Evolutionary conservation across 2,329 filamentous ascomycete genomes (phyloP).

Genomic region (Stachybotrys chartarum): DNA sequence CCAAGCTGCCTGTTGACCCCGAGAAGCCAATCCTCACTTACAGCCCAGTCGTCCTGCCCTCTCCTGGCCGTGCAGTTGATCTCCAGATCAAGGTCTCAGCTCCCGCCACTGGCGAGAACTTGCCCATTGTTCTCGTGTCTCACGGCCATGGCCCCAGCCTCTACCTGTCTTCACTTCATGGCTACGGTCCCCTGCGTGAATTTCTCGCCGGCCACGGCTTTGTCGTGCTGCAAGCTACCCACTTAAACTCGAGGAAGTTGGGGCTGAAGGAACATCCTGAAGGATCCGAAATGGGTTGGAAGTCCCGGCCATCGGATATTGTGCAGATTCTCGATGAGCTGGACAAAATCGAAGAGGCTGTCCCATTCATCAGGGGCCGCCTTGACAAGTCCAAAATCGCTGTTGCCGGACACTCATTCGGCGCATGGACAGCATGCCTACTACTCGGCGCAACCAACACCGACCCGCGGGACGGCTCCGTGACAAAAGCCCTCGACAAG

Average conservation of each 20-base stretch:
- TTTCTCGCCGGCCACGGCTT: constrained; percentile 19
- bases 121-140: constrained; percentile 17
- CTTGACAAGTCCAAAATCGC: constrained; percentile 14
- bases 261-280: background rate
- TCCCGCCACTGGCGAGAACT: constrained; percentile 5
- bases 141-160: constrained; percentile 18
- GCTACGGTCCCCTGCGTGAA: constrained; percentile 14
- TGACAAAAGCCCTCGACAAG: constrained; percentile 5
- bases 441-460: constrained; percentile 14
- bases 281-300: constrained; percentile 11
- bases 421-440: constrained; percentile 9
- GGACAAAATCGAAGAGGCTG: constrained; percentile 11
- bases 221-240: constrained; percentile 18
- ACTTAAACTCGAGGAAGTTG: constrained; percentile 13
- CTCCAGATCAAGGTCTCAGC: constrained; percentile 15
- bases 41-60: constrained; percentile 12
- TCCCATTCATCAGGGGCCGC: constrained; percentile 13
- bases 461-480: constrained; percentile 10
- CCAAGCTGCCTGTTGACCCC: constrained; percentile 11
- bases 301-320: constrained; percentile 14
- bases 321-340: constrained; percentile 13
- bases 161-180: constrained; percentile 15
- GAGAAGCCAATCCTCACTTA: constrained; percentile 12
- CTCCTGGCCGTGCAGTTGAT: constrained; percentile 10
- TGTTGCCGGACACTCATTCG: constrained; percentile 16